Evolutionary conservation across 2,329 filamentous ascomycete species (phyloP).

Genomic region (Bipolaris sorokiniana): DNA sequence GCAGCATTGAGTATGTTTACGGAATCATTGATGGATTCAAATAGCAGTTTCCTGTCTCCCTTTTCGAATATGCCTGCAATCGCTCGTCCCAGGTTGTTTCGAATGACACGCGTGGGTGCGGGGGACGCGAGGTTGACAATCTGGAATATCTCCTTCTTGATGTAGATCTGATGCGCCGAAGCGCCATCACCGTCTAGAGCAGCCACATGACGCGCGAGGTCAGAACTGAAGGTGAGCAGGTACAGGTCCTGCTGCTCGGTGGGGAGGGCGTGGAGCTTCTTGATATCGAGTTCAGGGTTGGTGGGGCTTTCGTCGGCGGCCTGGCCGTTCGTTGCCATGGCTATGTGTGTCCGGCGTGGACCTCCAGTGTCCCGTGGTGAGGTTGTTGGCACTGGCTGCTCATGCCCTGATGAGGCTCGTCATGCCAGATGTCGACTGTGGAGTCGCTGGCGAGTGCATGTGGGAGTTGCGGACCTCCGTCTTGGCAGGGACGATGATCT

Average conservation of each 20-base stretch:
- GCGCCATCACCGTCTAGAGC: constrained; percentile 77
- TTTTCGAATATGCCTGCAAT: constrained; percentile 81
- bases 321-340: constrained; percentile 39
- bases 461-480: constrained; percentile 34
- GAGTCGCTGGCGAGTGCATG: constrained; percentile 23
- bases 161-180: constrained; percentile 84
- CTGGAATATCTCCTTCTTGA: constrained; percentile 94
- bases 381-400: constrained; percentile 16
- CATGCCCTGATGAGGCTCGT: constrained; percentile 28
- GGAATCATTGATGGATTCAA: constrained; percentile 92
- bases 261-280: constrained; percentile 86
- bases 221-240: constrained; percentile 84
- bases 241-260: constrained; percentile 96
- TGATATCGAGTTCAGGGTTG: constrained; percentile 82
- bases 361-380: constrained; percentile 9
- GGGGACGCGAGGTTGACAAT: constrained; percentile 84
- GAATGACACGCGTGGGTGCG: constrained; percentile 82
- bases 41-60: constrained; percentile 89
- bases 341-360: constrained; percentile 15
- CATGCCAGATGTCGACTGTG: constrained; percentile 27
- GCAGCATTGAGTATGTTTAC: constrained; percentile 72
- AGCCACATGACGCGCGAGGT: constrained; percentile 80
- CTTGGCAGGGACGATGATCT: constrained; percentile 31
- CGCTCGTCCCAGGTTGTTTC: constrained; percentile 85
- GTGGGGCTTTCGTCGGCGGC: constrained; percentile 49